phyloP scores from a whole-genome alignment of 2,329 filamentous ascomycete species.

The Xylariaceae sp. region DNA sequence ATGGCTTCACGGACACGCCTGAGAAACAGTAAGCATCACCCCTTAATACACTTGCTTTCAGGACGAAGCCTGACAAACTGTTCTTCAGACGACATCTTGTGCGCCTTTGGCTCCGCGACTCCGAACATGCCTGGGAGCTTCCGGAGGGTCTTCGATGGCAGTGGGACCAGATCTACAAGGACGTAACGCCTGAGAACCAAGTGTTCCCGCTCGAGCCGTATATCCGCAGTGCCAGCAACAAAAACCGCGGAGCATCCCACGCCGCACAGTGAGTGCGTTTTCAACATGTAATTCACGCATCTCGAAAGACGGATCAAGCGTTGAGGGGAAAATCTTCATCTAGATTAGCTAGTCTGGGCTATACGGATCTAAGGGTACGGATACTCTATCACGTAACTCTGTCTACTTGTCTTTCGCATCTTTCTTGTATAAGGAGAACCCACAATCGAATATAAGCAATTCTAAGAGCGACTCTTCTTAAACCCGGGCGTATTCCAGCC shows the following conservation, averaged over 20 bases:
- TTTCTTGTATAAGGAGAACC: not conserved
- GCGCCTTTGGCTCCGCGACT: slow-evolving; percentile 48
- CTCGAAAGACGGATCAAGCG: not conserved
- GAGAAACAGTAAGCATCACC: slow-evolving; percentile 40
- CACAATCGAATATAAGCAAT: not conserved
- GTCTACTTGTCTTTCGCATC: not conserved
- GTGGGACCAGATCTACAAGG: slow-evolving; percentile 53
- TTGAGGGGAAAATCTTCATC: slow-evolving; percentile 1
- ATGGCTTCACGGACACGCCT: slow-evolving; percentile 43
- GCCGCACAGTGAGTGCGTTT: not conserved
- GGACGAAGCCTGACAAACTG: slow-evolving; percentile 6
- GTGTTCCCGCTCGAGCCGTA: slow-evolving; percentile 56
- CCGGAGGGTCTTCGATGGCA: slow-evolving; percentile 41
- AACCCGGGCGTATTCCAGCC: not conserved
- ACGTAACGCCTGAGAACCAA: slow-evolving; percentile 47
- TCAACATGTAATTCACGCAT: not conserved
- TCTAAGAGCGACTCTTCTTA: not conserved
- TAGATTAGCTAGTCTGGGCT: not conserved
- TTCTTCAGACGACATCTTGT: slow-evolving; percentile 44
- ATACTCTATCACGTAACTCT: no score
- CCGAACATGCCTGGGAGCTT: slow-evolving; percentile 47
- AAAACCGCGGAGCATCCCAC: slow-evolving; percentile 21
- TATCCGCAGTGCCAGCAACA: slow-evolving; percentile 39
- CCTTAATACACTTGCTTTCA: not conserved
- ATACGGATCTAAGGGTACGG: no score